phyloP scores from a whole-genome alignment of 139 green algal genomes.

The Edaphochlamys debaryana region DNA sequence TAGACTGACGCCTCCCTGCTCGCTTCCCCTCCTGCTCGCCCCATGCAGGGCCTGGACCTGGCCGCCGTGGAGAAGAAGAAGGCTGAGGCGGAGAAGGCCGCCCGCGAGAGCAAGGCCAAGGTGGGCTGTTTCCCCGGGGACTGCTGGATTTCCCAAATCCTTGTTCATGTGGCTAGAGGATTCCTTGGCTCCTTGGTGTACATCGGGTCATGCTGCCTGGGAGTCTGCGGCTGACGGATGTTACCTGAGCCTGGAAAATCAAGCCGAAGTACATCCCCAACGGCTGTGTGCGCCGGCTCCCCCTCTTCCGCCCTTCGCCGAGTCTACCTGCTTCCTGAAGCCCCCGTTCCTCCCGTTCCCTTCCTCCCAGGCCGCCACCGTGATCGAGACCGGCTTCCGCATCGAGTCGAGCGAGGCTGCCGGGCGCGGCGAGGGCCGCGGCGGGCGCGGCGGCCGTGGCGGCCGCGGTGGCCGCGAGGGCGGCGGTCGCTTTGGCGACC shows the following conservation, averaged over 20 bases:
- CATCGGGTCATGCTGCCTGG: neutral
- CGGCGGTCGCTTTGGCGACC: slow-evolving; percentile 11
- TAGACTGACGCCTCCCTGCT: too few relatives aligned
- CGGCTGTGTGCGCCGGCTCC: too few relatives aligned
- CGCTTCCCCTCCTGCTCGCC: too few relatives aligned
- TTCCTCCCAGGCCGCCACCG: slow-evolving; percentile 3
- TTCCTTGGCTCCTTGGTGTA: neutral
- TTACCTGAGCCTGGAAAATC: too few relatives aligned
- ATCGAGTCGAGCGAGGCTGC: slow-evolving; percentile 20
- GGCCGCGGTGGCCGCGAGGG: slow-evolving; percentile 16
- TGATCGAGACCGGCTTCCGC: slow-evolving; percentile 57
- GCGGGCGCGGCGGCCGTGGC: slow-evolving; percentile 38
- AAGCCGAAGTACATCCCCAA: too few relatives aligned
- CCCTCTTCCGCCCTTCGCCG: too few relatives aligned
- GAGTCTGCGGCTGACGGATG: too few relatives aligned
- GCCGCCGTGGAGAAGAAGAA: slow-evolving; percentile 54
- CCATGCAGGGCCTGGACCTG: slow-evolving; percentile 51
- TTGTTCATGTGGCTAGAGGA: neutral
- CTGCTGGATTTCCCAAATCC: neutral
- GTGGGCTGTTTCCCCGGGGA: neutral
- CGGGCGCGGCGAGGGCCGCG: slow-evolving; percentile 18
- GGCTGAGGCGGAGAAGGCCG: slow-evolving; percentile 19
- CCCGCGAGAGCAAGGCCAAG: slow-evolving; percentile 43
- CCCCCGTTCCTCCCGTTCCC: too few relatives aligned
- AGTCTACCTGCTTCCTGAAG: too few relatives aligned